phyloP scores from a whole-genome alignment of 2,329 filamentous ascomycete genomes.

The Stromatinia cepivora region DNA sequence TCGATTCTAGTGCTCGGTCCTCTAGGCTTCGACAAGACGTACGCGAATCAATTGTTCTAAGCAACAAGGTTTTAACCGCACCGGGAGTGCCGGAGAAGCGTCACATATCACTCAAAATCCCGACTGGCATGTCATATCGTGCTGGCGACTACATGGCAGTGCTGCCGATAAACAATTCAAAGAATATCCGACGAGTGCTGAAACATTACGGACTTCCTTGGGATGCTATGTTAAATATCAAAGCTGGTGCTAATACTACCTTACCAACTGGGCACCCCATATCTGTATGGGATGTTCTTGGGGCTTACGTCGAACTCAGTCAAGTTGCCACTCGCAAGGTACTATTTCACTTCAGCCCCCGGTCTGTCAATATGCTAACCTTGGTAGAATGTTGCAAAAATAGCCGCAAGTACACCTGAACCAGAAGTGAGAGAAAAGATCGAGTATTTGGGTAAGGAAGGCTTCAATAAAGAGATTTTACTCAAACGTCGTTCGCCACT shows the following conservation, averaged over 20 bases:
- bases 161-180: slow-evolving; percentile 27
- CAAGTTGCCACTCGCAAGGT: slow-evolving; percentile 55
- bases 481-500: slow-evolving; percentile 62
- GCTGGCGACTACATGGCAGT: slow-evolving; percentile 32
- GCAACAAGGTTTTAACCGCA: slow-evolving; percentile 54
- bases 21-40: slow-evolving; percentile 59
- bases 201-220: slow-evolving; percentile 22
- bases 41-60: slow-evolving; percentile 58
- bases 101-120: slow-evolving; percentile 51
- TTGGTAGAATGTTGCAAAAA: slow-evolving; percentile 46
- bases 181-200: slow-evolving; percentile 36
- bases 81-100: slow-evolving; percentile 50
- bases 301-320: slow-evolving; percentile 59
- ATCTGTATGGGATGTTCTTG: slow-evolving; percentile 54
- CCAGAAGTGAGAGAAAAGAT: slow-evolving; percentile 47
- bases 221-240: slow-evolving; percentile 55
- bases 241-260: slow-evolving; percentile 43
- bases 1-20: slow-evolving; percentile 29
- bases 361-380: not conserved
- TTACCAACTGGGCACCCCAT: slow-evolving; percentile 50
- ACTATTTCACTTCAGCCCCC: slow-evolving; percentile 25
- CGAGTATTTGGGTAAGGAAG: slow-evolving; percentile 42
- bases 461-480: slow-evolving; percentile 37
- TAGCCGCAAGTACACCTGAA: slow-evolving; percentile 50
- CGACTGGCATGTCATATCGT: slow-evolving; percentile 28